Conservation (phyloP, 805 yeast species). For the Cyberlindnera saturnus region DNA sequence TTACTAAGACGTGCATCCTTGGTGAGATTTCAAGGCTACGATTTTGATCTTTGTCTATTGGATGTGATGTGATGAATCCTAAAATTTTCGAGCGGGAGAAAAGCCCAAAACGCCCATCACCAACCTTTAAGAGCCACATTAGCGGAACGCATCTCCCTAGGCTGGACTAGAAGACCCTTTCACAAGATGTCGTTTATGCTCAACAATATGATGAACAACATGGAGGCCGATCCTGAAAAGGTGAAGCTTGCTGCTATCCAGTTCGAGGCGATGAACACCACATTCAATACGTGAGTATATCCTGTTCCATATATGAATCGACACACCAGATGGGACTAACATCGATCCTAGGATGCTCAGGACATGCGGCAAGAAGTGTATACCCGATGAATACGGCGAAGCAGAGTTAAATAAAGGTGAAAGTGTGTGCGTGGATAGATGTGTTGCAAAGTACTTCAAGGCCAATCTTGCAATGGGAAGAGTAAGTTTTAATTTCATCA, state of each 20-base stretch:
- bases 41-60: background rate
- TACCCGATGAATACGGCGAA: slow-evolving; percentile 82
- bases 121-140: background rate
- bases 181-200: slow-evolving; percentile 57
- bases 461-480: slow-evolving; percentile 62
- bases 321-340: background rate
- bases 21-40: background rate
- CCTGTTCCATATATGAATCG: background rate
- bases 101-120: background rate
- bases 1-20: slow-evolving; percentile 12
- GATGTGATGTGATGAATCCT: background rate
- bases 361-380: slow-evolving; percentile 70
- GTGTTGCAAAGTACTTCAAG: slow-evolving; percentile 76
- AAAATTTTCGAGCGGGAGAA: background rate
- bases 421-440: slow-evolving; percentile 72
- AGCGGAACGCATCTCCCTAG: background rate
- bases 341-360: slow-evolving; percentile 37
- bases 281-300: slow-evolving; percentile 38
- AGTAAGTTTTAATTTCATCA: slow-evolving; percentile 10
- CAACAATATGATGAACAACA: slow-evolving; percentile 35
- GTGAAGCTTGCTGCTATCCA: slow-evolving; percentile 62
- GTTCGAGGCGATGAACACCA: slow-evolving; percentile 53
- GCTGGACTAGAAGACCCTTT: background rate
- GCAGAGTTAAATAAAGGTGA: slow-evolving; percentile 84
- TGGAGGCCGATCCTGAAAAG: slow-evolving; percentile 54